These are phyloP conservation scores for Boletales sp. DNA, from an alignment of 768 basidiomycete genomes.

Conservation along the genomic window DNA sequence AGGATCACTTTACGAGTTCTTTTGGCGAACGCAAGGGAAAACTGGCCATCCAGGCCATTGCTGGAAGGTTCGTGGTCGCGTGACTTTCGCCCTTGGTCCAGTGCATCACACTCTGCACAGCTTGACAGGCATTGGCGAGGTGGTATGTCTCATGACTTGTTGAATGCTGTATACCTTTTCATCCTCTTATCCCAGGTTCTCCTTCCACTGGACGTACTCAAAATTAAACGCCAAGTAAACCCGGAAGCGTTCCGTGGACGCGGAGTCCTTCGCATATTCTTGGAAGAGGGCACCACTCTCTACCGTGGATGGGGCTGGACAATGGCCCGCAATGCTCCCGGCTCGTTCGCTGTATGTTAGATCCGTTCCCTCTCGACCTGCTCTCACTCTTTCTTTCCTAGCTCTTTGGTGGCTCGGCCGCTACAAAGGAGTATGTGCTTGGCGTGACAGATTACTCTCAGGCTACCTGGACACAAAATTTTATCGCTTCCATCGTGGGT, in stretches of 20 bases:
- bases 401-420: constrained; percentile 96
- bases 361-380: neutral
- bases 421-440: constrained; percentile 91
- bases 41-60: constrained; percentile 92
- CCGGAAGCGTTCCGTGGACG: constrained; percentile 97
- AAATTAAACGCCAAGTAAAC: constrained; percentile 98
- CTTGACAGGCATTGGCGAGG: constrained; percentile 88
- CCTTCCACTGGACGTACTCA: constrained; percentile 94
- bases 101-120: constrained; percentile 28
- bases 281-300: constrained; percentile 87
- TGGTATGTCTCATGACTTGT: constrained; percentile 47
- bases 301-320: constrained; percentile 99
- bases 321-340: constrained; percentile 95
- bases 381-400: constrained; percentile 27
- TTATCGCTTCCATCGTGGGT: constrained; percentile 90
- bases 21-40: constrained; percentile 96
- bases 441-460: constrained; percentile 85
- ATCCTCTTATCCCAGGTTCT: constrained; percentile 55
- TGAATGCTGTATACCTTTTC: neutral
- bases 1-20: constrained; percentile 69
- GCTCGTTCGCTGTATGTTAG: constrained; percentile 83
- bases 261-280: constrained; percentile 82
- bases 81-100: neutral
- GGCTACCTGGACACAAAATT: constrained; percentile 98
- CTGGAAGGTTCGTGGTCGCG: constrained; percentile 67